Conservation (phyloP, 2,329 filamentous ascomycete genomes). For the Claviceps lovelessii region DNA sequence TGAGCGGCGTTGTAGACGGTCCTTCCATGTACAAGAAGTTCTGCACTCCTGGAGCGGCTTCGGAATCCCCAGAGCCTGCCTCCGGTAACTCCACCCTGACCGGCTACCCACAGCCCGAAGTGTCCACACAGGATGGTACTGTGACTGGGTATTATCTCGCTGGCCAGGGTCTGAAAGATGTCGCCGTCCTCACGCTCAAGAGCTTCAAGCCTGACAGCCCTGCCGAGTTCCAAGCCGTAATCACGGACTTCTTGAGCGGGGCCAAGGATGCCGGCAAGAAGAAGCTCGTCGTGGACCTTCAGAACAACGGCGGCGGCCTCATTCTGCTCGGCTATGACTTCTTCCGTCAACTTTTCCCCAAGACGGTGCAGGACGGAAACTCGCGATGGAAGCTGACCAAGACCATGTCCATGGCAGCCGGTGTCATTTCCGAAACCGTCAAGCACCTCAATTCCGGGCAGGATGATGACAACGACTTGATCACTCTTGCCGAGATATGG, state of each 20-base stretch:
- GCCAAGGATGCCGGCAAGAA: constrained; percentile 35
- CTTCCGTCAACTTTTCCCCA: constrained; percentile 40
- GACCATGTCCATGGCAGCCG: constrained; percentile 29
- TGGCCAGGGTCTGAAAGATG: constrained; percentile 20
- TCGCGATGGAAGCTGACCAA: constrained; percentile 25
- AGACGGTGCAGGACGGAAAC: constrained; percentile 22
- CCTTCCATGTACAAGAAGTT: constrained; percentile 20
- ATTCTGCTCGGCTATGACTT: constrained; percentile 48
- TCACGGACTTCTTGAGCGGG: constrained; percentile 21
- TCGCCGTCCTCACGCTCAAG: constrained; percentile 15
- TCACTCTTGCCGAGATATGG: constrained; percentile 32
- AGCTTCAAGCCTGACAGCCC: constrained; percentile 15
- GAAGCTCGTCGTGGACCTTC: constrained; percentile 36
- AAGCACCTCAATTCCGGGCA: constrained; percentile 31
- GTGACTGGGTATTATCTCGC: constrained; percentile 21
- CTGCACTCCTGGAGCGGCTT: constrained; percentile 12
- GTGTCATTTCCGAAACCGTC: constrained; percentile 28
- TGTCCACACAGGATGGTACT: constrained; percentile 11
- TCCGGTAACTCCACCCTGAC: not conserved
- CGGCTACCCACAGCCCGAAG: constrained; percentile 17
- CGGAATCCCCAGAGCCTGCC: not conserved
- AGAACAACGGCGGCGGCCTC: constrained; percentile 40
- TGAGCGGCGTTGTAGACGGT: constrained; percentile 18
- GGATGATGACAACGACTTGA: constrained; percentile 18
- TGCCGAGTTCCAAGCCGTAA: constrained; percentile 21